Evolutionary conservation across 78 protist genomes (phyloP).

Genomic region (Parvularia atlantis): DNA sequence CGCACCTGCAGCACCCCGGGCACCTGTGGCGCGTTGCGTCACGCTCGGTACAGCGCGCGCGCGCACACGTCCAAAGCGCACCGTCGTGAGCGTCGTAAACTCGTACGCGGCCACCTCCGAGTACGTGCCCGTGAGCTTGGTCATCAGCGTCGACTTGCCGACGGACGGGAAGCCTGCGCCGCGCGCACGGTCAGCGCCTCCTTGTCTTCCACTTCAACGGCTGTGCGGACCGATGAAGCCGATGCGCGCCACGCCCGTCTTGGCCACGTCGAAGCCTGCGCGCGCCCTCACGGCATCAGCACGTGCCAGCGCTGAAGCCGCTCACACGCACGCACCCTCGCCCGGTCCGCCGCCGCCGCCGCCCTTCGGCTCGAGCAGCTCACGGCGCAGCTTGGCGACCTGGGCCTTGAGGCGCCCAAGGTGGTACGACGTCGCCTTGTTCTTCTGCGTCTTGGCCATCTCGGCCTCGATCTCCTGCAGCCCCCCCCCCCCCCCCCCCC

Average conservation of each 20-base stretch:
- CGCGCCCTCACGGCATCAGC: background rate
- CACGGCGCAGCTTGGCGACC: slow-evolving; percentile 70
- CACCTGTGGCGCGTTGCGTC: too few species aligned
- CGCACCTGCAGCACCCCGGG: slow-evolving; percentile 85
- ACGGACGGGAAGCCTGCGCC: slow-evolving; percentile 91
- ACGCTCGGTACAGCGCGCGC: too few species aligned
- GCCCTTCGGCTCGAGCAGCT: slow-evolving; percentile 27
- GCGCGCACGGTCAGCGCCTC: background rate
- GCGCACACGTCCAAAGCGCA: too few species aligned
- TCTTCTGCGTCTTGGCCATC: slow-evolving; percentile 90
- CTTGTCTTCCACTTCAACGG: background rate
- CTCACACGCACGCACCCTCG: background rate
- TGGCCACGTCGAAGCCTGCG: slow-evolving; percentile 87
- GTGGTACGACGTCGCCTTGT: slow-evolving; percentile 87
- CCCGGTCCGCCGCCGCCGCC: slow-evolving; percentile 8
- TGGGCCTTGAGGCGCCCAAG: slow-evolving; percentile 83
- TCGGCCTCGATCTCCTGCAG: too few species aligned
- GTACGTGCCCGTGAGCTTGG: slow-evolving; percentile 68
- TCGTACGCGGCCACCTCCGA: slow-evolving; percentile 92
- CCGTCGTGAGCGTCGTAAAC: slow-evolving; percentile 97
- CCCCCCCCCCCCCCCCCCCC: too few species aligned
- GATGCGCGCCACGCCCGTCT: slow-evolving; percentile 75
- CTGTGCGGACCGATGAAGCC: slow-evolving; percentile 54
- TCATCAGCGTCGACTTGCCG: slow-evolving; percentile 94
- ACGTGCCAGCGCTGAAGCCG: too few species aligned